Percentiles rank a stretch among this genome's conserved stretches.
Evolutionary conservation across 352 stramenopile species (phyloP).

Genomic region (Phytophthora hybrid): DNA sequence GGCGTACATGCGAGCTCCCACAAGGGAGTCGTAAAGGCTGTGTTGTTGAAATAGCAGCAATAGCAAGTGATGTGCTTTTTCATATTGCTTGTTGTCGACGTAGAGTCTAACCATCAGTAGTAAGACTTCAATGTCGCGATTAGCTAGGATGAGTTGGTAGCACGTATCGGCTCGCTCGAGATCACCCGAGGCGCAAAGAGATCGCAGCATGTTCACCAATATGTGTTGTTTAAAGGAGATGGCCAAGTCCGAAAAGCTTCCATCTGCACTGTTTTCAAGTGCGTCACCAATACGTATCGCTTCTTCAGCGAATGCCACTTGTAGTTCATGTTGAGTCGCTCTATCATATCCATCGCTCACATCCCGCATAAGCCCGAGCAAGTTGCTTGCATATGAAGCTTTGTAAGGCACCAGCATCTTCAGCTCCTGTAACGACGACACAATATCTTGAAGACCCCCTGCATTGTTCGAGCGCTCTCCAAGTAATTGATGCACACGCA

Average conservation of each 20-base stretch:
- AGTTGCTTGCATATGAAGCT: slow-evolving; percentile 39
- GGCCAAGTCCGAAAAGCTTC: slow-evolving; percentile 31
- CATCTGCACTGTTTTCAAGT: slow-evolving; percentile 48
- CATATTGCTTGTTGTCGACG: slow-evolving; percentile 47
- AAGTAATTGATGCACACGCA: slow-evolving; percentile 61
- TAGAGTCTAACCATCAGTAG: slow-evolving; percentile 72
- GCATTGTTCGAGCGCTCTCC: slow-evolving; percentile 13
- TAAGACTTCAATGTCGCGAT: slow-evolving; percentile 45
- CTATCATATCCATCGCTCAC: slow-evolving; percentile 61
- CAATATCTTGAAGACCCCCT: slow-evolving; percentile 38
- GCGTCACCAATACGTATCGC: slow-evolving; percentile 62
- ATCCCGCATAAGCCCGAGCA: slow-evolving; percentile 61
- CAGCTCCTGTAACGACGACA: slow-evolving; percentile 72
- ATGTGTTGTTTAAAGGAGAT: slow-evolving; percentile 52
- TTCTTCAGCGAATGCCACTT: slow-evolving; percentile 67
- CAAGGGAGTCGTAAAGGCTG: slow-evolving; percentile 52
- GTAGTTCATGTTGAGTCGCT: slow-evolving; percentile 43
- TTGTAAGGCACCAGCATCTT: slow-evolving; percentile 81
- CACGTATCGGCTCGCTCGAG: slow-evolving; percentile 70
- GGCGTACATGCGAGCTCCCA: slow-evolving; percentile 54
- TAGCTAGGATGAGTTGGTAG: slow-evolving; percentile 54
- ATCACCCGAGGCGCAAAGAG: slow-evolving; percentile 57
- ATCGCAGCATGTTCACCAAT: slow-evolving; percentile 57
- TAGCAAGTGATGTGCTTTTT: slow-evolving; percentile 59
- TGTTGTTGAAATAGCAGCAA: slow-evolving; percentile 65